These are phyloP conservation scores for Aureobasidium sp. DNA, from an alignment of 2,329 filamentous ascomycete genomes.

Conservation along the genomic window DNA sequence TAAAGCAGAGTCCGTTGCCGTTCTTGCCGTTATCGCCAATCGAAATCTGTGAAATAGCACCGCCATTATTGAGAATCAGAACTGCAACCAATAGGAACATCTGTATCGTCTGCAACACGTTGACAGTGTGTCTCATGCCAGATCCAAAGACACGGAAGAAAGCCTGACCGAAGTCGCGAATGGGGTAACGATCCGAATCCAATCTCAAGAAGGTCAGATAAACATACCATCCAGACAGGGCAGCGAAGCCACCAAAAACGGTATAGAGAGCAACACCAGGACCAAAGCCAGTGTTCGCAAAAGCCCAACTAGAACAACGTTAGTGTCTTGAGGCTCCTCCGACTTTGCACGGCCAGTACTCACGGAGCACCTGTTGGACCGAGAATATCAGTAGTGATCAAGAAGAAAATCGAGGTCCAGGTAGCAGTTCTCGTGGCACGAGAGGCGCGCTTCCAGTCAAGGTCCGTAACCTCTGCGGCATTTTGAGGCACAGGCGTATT, in stretches of 20 bases:
- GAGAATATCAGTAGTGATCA: conserved; percentile 40
- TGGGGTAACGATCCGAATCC: conserved; percentile 35
- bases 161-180: conserved; percentile 38
- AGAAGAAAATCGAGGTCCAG: conserved; percentile 37
- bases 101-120: conserved; percentile 34
- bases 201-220: conserved; percentile 34
- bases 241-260: conserved; percentile 29
- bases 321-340: not conserved
- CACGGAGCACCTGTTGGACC: conserved; percentile 30
- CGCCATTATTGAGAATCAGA: conserved; percentile 46
- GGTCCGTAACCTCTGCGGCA: conserved; percentile 21
- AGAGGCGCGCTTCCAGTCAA: conserved; percentile 32
- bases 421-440: conserved; percentile 32
- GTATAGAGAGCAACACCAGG: conserved; percentile 33
- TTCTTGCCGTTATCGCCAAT: conserved; percentile 19
- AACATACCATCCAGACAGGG: conserved; percentile 19
- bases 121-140: conserved; percentile 33
- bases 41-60: conserved; percentile 47
- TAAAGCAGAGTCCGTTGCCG: conserved; percentile 18
- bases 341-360: conserved; percentile 12
- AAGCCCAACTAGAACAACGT: conserved; percentile 22
- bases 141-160: conserved; percentile 35
- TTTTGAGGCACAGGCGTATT: not conserved
- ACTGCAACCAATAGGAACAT: conserved; percentile 46
- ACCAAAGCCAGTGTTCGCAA: conserved; percentile 29